phyloP scores from a whole-genome alignment of 1,139 yeast genomes.

The Spathaspora jeffriesii region DNA sequence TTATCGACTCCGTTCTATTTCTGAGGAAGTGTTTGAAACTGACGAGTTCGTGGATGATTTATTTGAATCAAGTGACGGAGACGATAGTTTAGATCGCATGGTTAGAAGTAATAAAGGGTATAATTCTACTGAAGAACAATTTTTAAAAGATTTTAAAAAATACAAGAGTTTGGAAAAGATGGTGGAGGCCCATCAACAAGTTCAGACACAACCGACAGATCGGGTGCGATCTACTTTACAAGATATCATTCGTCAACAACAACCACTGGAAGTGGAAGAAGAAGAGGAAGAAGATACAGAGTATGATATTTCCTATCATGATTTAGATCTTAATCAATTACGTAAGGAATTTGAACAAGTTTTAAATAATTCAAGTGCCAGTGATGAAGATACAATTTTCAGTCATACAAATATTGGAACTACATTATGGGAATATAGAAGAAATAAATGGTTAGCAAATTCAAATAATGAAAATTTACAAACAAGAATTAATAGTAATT shows the following conservation, averaged over 20 bases:
- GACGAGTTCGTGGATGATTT: conserved; percentile 45
- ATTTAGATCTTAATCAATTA: conserved; percentile 27
- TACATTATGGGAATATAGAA: conserved; percentile 58
- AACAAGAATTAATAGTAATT: too few species aligned
- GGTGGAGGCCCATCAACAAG: conserved; percentile 17
- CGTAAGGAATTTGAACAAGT: conserved; percentile 24
- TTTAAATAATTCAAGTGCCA: conserved; percentile 3
- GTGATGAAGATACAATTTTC: conserved; percentile 11
- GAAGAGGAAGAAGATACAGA: conserved; percentile 13
- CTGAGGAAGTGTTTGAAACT: conserved; percentile 43
- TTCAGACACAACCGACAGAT: neutral
- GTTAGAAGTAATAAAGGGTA: conserved; percentile 21
- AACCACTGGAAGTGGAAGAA: conserved; percentile 12
- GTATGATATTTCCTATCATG: conserved; percentile 20
- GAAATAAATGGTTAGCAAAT: conserved; percentile 53
- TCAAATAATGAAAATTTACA: conserved; percentile 2
- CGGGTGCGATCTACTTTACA: conserved; percentile 19
- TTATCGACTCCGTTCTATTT: conserved; percentile 31
- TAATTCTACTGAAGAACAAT: conserved; percentile 28
- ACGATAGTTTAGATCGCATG: conserved; percentile 23
- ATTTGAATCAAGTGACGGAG: conserved; percentile 38
- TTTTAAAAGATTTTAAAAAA: conserved; percentile 33
- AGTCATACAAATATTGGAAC: conserved; percentile 38
- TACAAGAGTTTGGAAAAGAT: conserved; percentile 37
- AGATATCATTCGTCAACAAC: conserved; percentile 26